Evolutionary conservation across 2,329 filamentous ascomycete genomes (phyloP).

Genomic region (Beauveria sp.): DNA sequence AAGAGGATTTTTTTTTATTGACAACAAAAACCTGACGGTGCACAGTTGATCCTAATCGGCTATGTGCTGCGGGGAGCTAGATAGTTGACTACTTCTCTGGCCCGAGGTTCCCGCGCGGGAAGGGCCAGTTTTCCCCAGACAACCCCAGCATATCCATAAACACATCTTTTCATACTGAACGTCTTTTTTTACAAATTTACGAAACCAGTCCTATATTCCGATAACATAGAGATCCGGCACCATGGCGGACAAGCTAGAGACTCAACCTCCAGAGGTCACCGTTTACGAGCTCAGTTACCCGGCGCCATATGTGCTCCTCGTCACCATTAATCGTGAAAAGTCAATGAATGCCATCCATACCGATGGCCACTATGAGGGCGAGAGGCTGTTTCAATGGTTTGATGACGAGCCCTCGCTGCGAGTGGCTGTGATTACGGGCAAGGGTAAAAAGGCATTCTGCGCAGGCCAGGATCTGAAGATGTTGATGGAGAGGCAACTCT

Average conservation of each 20-base stretch:
- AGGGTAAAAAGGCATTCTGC: constrained; percentile 44
- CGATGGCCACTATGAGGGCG: constrained; percentile 40
- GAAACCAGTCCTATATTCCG: background rate
- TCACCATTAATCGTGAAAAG: constrained; percentile 44
- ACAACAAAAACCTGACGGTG: background rate
- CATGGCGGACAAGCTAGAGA: constrained; percentile 13
- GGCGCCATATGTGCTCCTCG: constrained; percentile 37
- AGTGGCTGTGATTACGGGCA: constrained; percentile 43
- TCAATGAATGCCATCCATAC: constrained; percentile 39
- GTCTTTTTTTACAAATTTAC: too few relatives aligned
- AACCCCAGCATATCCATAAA: background rate
- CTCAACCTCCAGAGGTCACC: constrained; percentile 13
- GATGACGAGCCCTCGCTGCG: constrained; percentile 40
- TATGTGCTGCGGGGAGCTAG: background rate
- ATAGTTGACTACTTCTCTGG: background rate
- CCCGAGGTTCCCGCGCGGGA: constrained; percentile 6
- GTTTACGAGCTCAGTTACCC: constrained; percentile 34
- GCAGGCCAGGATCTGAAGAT: constrained; percentile 49
- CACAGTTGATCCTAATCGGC: background rate
- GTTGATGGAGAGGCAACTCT: constrained; percentile 29
- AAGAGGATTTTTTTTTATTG: background rate
- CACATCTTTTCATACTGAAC: background rate
- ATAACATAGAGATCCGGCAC: background rate
- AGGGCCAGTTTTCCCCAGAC: background rate
- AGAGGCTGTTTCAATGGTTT: constrained; percentile 44